Percentiles rank a stretch among this genome's conserved stretches.
phyloP scores from a whole-genome alignment of 1,284 basidiomycete species.

The Apiotrichum domesticum region DNA sequence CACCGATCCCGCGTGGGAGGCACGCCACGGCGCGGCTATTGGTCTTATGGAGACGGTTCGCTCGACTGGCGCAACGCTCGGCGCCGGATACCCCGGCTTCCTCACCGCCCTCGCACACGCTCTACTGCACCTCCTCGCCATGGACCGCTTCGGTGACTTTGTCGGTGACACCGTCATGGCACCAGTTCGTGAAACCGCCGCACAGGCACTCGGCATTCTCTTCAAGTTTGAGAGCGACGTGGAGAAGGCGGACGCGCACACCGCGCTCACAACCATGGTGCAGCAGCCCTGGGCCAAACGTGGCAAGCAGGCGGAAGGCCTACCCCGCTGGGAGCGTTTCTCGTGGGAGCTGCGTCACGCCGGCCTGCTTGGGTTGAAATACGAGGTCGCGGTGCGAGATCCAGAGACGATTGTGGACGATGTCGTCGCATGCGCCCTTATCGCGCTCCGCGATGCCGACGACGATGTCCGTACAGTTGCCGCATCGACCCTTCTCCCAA shows the following conservation, averaged over 20 bases:
- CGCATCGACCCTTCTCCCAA: conserved; percentile 82
- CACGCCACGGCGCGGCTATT: conserved; percentile 88
- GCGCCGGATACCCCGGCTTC: conserved; percentile 60
- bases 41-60: conserved; percentile 85
- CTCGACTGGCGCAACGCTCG: conserved; percentile 73
- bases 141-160: conserved; percentile 97
- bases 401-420: conserved; percentile 53
- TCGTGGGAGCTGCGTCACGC: conserved; percentile 98
- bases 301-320: conserved; percentile 47
- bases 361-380: conserved; percentile 91
- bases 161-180: conserved; percentile 94
- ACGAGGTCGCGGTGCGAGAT: conserved; percentile 83
- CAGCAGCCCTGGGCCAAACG: conserved; percentile 63
- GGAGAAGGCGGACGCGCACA: conserved; percentile 73
- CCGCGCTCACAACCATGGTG: conserved; percentile 86
- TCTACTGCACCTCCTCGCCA: conserved; percentile 83
- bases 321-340: conserved; percentile 51
- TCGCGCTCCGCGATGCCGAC: conserved; percentile 86
- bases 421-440: conserved; percentile 77
- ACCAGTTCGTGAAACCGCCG: conserved; percentile 92
- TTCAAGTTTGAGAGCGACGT: conserved; percentile 76
- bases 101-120: conserved; percentile 64
- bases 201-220: conserved; percentile 86
- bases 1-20: conserved; percentile 83
- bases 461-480: conserved; percentile 97